Base-by-base conservation (phyloP, 345 rosid species). In the Eutrema yunnanense region DNA sequence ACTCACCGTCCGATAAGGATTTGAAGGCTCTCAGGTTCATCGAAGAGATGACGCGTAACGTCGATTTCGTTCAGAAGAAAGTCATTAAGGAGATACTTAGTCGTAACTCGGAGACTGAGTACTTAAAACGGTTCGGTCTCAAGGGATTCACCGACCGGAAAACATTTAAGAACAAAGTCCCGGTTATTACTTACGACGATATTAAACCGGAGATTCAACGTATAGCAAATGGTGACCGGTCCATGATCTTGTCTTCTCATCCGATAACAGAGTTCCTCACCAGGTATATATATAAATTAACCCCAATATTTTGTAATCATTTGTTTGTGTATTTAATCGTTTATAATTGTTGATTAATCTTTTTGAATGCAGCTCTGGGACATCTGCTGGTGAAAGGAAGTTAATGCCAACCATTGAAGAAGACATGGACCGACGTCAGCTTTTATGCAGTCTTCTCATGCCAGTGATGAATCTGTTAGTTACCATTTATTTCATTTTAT, bases 321-420 rank as follows among this genome's bases (percentile, higher is more conserved):
- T 41, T 10, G 4, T 3, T 30, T 30, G 32, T 32, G 4, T 32
- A 32, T 30, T 10, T 11, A 10, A 41, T 36, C n/a, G 22, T 54
- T 6, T 13, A 55, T 26, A 44, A 64, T n/a, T 34, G 6, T 72
- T 47, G 37, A 54, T 19, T 43, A 4, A 43, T 30, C 3, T 1
- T 29, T 14, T n/a, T 60, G 16, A 48, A 32, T 50, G 3, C 79
- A 92, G 98, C 74, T 92, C 98, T 58, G 97, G 98, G 10, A 93
- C 98, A 40, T 93, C 98, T 11, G 98, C 94, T 4, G 97, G 98
- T 11, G 98, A 93, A 78, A 86, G 97, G 43, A 93, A 93, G 74
- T 77, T 93, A 75, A 87, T 93, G 94, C 97, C 98, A 16, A 87
- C 96, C 7, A 93, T 86, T 71, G 76, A 81, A 9, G 96, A 90